Evolutionary conservation across 1,284 basidiomycete species (phyloP).

Genomic region (Ustilago hordei): DNA sequence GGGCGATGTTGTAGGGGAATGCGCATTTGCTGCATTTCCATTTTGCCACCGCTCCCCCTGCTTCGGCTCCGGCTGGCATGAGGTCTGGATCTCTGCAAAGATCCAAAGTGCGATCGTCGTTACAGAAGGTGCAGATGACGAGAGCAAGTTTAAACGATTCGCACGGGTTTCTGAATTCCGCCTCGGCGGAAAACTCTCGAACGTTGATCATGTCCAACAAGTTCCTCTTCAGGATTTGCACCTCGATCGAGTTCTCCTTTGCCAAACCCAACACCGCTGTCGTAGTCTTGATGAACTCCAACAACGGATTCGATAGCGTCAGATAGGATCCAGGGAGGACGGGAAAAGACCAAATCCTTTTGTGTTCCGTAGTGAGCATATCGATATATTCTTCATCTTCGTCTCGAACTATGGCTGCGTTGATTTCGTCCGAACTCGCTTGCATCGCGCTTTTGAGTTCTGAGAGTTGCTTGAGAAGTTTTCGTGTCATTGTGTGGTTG

Average conservation of each 20-base stretch:
- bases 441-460: slow-evolving; percentile 71
- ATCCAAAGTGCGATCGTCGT: slow-evolving; percentile 89
- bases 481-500: slow-evolving; percentile 82
- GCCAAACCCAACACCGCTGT: slow-evolving; percentile 81
- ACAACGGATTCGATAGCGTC: slow-evolving; percentile 77
- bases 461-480: slow-evolving; percentile 80
- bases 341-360: slow-evolving; percentile 78
- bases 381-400: slow-evolving; percentile 72
- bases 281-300: slow-evolving; percentile 90
- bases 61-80: slow-evolving; percentile 72
- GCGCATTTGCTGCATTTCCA: slow-evolving; percentile 75
- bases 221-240: slow-evolving; percentile 88
- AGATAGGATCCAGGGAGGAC: slow-evolving; percentile 87
- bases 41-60: slow-evolving; percentile 8
- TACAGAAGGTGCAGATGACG: slow-evolving; percentile 91
- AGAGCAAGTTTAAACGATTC: slow-evolving; percentile 87
- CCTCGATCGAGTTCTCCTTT: slow-evolving; percentile 83
- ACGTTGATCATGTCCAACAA: slow-evolving; percentile 88
- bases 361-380: slow-evolving; percentile 66
- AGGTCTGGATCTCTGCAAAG: slow-evolving; percentile 93
- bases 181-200: slow-evolving; percentile 77
- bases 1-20: slow-evolving; percentile 85
- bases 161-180: slow-evolving; percentile 83
- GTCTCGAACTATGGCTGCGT: slow-evolving; percentile 74
- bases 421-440: slow-evolving; percentile 39